Conservation (phyloP, 805 yeast genomes). For the Naumovozyma castellii region DNA sequence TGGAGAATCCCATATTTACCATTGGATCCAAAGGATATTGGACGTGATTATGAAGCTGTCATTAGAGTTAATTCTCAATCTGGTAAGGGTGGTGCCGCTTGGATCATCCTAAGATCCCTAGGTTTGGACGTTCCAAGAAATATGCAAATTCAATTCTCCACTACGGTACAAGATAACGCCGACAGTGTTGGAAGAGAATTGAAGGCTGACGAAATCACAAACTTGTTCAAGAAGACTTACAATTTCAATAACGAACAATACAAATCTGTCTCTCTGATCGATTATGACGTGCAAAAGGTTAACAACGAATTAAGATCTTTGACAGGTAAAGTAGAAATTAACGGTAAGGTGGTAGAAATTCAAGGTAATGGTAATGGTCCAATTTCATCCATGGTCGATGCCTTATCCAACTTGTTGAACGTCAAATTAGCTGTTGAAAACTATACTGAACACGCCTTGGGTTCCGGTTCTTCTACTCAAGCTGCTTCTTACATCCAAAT, state of each 20-base stretch:
- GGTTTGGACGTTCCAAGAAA: conserved; percentile 78
- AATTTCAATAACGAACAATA: conserved; percentile 34
- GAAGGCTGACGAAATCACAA: conserved; percentile 51
- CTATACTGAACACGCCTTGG: conserved; percentile 75
- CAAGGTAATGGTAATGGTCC: conserved; percentile 75
- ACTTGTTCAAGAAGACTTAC: conserved; percentile 55
- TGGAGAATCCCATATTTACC: conserved; percentile 82
- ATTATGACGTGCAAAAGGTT: conserved; percentile 38
- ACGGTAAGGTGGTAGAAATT: conserved; percentile 34
- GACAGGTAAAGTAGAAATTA: conserved; percentile 40
- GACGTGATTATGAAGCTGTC: conserved; percentile 86
- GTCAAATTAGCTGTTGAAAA: conserved; percentile 50
- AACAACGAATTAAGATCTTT: conserved; percentile 24
- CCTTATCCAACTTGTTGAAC: conserved; percentile 41
- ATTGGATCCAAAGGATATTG: conserved; percentile 75
- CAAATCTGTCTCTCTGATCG: conserved; percentile 32
- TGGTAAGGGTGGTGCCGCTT: conserved; percentile 85
- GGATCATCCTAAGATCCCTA: conserved; percentile 69
- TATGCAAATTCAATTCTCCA: conserved; percentile 67
- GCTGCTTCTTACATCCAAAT: conserved; percentile 62
- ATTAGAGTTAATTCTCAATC: conserved; percentile 82
- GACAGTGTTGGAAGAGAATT: conserved; percentile 67
- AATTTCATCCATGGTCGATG: conserved; percentile 63
- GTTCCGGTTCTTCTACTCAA: conserved; percentile 56
- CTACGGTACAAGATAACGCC: conserved; percentile 58